phyloP scores from a whole-genome alignment of 2,329 filamentous ascomycete genomes.

The Beauveria bassiana region DNA sequence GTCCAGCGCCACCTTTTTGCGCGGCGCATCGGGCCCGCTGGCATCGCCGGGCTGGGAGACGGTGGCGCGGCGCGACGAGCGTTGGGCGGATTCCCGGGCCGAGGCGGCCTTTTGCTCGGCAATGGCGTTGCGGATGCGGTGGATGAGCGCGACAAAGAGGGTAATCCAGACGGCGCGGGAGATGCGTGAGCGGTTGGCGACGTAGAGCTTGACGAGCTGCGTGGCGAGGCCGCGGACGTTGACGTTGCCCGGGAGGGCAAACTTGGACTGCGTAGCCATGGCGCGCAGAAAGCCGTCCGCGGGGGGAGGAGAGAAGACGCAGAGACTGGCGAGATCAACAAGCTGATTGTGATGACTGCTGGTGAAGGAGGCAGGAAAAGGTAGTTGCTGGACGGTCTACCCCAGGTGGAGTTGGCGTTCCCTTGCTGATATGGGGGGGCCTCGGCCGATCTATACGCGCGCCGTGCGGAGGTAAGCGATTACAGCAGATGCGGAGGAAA shows the following conservation, averaged over 20 bases:
- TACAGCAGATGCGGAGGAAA: not conserved
- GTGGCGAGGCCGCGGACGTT: slow-evolving; percentile 58
- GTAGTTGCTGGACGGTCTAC: not conserved
- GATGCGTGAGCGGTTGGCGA: slow-evolving; percentile 72
- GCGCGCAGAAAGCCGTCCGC: not conserved
- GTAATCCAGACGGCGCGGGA: slow-evolving; percentile 78
- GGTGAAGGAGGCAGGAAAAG: not conserved
- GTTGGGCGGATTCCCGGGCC: slow-evolving; percentile 54
- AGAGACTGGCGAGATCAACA: not conserved
- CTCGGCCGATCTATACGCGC: slow-evolving; percentile 5
- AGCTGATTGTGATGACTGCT: not conserved
- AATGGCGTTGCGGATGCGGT: slow-evolving; percentile 85
- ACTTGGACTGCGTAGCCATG: slow-evolving; percentile 9
- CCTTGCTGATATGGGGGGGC: not conserved
- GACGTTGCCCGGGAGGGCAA: slow-evolving; percentile 29
- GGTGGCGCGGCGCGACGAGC: slow-evolving; percentile 39
- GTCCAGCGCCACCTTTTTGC: slow-evolving; percentile 86
- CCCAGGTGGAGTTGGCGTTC: not conserved
- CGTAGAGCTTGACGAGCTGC: slow-evolving; percentile 63
- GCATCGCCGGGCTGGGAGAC: slow-evolving; percentile 32
- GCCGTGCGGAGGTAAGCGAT: not conserved
- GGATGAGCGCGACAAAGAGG: slow-evolving; percentile 69
- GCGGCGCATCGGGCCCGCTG: slow-evolving; percentile 30
- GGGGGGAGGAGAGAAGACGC: not conserved
- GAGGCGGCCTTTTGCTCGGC: slow-evolving; percentile 87